phyloP scores from a whole-genome alignment of 306 rosid species.

The Ochetophila trinervis region DNA sequence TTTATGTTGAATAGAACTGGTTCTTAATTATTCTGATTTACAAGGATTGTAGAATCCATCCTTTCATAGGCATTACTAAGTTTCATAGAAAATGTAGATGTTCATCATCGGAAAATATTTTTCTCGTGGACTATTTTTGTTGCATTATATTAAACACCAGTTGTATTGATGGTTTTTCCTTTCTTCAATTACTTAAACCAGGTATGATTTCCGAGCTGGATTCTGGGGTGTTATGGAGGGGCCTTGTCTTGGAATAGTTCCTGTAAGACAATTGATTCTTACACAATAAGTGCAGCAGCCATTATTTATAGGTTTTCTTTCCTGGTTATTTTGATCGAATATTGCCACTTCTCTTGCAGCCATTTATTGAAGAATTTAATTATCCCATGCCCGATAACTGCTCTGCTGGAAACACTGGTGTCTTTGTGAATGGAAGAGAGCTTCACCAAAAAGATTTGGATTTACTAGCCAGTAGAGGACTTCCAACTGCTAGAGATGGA shows the following conservation, averaged over 20 bases:
- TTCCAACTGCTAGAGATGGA: constrained; percentile 56
- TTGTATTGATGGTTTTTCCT: constrained; percentile 23
- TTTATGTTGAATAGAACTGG: constrained; percentile 8
- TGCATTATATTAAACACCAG: not conserved
- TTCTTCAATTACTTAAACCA: constrained; percentile 29
- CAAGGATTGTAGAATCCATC: no score
- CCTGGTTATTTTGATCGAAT: constrained; percentile 16
- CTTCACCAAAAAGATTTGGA: constrained; percentile 83
- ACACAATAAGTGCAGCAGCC: not conserved
- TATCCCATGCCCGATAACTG: constrained; percentile 77
- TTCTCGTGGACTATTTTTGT: not conserved
- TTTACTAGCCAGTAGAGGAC: constrained; percentile 79
- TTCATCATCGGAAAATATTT: not conserved
- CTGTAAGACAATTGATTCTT: constrained; percentile 48
- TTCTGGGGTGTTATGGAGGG: constrained; percentile 96
- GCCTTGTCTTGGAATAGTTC: constrained; percentile 88
- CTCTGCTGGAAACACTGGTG: constrained; percentile 69
- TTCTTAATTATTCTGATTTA: no score
- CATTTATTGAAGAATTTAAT: constrained; percentile 81
- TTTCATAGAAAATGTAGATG: not conserved
- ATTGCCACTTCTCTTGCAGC: constrained; percentile 55
- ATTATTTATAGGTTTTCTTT: constrained; percentile 11
- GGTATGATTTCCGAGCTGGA: constrained; percentile 94
- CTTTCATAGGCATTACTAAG: no score
- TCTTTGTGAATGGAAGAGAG: constrained; percentile 87